These are phyloP conservation scores for Agastache rugosa DNA, from an alignment of 257 asterid genomes.

Conservation along the genomic window DNA sequence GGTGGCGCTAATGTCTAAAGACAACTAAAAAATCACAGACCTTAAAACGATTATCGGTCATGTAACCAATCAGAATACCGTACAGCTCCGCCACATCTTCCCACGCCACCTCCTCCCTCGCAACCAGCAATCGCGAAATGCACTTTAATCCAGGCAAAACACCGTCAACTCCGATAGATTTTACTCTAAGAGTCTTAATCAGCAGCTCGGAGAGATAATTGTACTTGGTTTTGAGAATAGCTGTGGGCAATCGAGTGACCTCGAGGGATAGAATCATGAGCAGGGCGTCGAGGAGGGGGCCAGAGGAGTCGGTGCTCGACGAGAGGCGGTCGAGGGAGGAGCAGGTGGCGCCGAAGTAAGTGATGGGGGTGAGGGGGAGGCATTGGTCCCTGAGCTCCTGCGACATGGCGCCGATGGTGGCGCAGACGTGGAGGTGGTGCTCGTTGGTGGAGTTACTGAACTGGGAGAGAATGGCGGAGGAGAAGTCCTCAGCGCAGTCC, in stretches of 20 bases:
- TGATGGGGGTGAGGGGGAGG: conserved; percentile 58
- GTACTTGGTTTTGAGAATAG: conserved; percentile 52
- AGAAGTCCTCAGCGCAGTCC: conserved; percentile 47
- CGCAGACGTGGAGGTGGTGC: conserved; percentile 80
- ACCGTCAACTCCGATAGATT: conserved; percentile 59
- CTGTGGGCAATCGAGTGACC: conserved; percentile 44
- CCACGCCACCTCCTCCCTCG: conserved; percentile 68
- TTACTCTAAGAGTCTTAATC: conserved; percentile 45
- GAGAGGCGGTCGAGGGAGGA: conserved; percentile 74
- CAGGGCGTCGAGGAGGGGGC: conserved; percentile 72
- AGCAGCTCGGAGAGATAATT: conserved; percentile 58
- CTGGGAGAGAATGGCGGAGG: conserved; percentile 57
- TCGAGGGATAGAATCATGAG: conserved; percentile 64
- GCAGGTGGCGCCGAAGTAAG: conserved; percentile 85
- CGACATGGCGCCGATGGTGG: conserved; percentile 75
- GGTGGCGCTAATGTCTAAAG: neutral
- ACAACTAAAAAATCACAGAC: conserved; percentile 38
- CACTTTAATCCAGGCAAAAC: conserved; percentile 69
- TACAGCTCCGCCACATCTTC: conserved; percentile 60
- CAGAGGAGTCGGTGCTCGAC: conserved; percentile 50
- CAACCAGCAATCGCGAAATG: conserved; percentile 54
- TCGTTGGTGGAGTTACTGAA: conserved; percentile 62
- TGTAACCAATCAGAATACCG: conserved; percentile 53
- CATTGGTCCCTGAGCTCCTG: conserved; percentile 76
- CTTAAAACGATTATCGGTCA: conserved; percentile 68